These are phyloP conservation scores for Lathyrus aphaca DNA, from an alignment of 306 rosid genomes.

Conservation along the genomic window DNA sequence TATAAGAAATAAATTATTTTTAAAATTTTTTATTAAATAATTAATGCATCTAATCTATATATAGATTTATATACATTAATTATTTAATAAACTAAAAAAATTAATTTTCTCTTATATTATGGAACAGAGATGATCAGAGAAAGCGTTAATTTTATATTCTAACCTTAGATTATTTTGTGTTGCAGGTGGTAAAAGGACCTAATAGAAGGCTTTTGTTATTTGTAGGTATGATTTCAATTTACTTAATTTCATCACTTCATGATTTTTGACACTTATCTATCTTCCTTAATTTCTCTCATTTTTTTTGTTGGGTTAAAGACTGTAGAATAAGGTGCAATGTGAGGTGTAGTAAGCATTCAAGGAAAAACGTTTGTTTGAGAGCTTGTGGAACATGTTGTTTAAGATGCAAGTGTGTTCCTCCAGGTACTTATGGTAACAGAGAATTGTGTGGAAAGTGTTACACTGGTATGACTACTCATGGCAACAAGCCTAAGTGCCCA, in stretches of 20 bases:
- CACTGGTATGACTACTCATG: constrained; percentile 53
- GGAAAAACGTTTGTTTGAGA: constrained; percentile 44
- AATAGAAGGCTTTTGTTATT: constrained; percentile 42
- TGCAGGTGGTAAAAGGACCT: constrained; percentile 51
- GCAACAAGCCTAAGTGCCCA: constrained; percentile 54
- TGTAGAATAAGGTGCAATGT: constrained; percentile 40
- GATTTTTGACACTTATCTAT: not conserved
- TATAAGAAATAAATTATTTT: too few relatives aligned
- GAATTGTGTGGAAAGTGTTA: constrained; percentile 50
- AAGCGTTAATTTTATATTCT: not conserved
- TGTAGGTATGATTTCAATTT: constrained; percentile 44
- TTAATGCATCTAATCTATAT: too few relatives aligned
- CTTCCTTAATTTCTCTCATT: not conserved
- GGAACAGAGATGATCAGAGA: too few relatives aligned
- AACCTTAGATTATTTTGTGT: not conserved
- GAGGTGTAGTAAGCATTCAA: constrained; percentile 47
- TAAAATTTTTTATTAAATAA: too few relatives aligned
- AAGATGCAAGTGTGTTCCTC: constrained; percentile 59
- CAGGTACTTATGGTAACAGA: constrained; percentile 53
- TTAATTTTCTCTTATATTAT: too few relatives aligned
- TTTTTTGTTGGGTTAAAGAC: constrained; percentile 27
- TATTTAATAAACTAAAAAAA: too few relatives aligned
- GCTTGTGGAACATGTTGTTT: constrained; percentile 54
- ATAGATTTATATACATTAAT: too few relatives aligned
- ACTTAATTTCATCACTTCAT: not conserved